phyloP scores from a whole-genome alignment of 2,329 filamentous ascomycete genomes.

The Neopestalotiopsis sp. region DNA sequence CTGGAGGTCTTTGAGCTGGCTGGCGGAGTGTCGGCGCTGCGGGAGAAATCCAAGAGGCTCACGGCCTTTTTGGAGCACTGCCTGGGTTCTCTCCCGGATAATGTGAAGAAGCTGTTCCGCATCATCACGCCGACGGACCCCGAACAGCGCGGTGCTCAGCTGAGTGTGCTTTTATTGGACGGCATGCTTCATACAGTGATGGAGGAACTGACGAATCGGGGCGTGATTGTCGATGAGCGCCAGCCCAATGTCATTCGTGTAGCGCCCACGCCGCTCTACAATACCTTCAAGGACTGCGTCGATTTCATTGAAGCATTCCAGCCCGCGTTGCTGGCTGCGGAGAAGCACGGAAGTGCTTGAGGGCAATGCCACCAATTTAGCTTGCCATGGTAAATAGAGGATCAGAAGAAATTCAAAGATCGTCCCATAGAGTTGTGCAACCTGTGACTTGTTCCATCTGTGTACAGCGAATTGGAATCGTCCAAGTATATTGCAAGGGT shows the following conservation, averaged over 20 bases:
- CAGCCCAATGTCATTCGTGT: slow-evolving; percentile 77
- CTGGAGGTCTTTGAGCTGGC: slow-evolving; percentile 74
- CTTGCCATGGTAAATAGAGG: background rate
- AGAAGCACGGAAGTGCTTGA: slow-evolving; percentile 18
- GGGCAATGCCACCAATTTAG: background rate
- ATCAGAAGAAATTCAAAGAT: too few species aligned
- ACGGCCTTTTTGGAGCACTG: slow-evolving; percentile 72
- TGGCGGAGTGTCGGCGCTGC: slow-evolving; percentile 62
- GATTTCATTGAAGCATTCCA: slow-evolving; percentile 55
- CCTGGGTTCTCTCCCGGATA: slow-evolving; percentile 46
- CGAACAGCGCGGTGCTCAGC: slow-evolving; percentile 70
- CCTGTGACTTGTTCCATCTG: too few species aligned
- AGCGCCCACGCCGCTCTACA: slow-evolving; percentile 77
- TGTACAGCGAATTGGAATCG: too few species aligned
- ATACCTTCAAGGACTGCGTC: slow-evolving; percentile 69
- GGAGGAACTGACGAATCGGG: slow-evolving; percentile 61
- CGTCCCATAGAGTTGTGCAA: too few species aligned
- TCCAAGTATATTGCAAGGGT: too few species aligned
- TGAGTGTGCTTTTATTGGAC: slow-evolving; percentile 66
- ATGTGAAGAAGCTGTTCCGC: slow-evolving; percentile 46
- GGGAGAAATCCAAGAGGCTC: slow-evolving; percentile 67
- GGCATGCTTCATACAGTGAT: slow-evolving; percentile 69
- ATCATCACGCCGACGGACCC: slow-evolving; percentile 72
- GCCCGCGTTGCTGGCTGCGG: slow-evolving; percentile 28
- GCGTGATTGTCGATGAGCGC: slow-evolving; percentile 75